Base-by-base conservation (phyloP, 495 filamentous ascomycete genomes). In the Parachaetomium inaequale region DNA sequence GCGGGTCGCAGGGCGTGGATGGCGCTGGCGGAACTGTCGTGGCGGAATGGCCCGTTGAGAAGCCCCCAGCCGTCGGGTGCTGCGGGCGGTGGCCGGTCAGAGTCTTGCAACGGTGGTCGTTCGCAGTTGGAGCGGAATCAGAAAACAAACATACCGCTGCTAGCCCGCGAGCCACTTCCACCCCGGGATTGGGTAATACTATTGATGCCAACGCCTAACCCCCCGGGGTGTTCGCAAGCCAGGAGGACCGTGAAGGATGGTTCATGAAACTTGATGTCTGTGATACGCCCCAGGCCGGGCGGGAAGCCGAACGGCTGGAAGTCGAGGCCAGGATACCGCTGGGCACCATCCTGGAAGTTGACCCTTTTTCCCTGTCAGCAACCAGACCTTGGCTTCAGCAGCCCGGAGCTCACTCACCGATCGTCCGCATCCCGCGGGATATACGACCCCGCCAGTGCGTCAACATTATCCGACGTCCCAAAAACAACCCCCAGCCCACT, bases 181-280 rank as follows among this genome's bases (percentile, higher is more conserved):
- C 17, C 36, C 42, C 19, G 59, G 26, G 7, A 25, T 10, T 29
- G 72, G 66, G 57, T 59, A 34, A 67, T 61, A 5, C 25, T 28
- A n/a, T 23, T 49, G 26, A 75, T 59, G n/a, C 50, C 47, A 5
- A 59, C 28, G 17, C 31, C 15, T n/a, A n/a, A n/a, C 0, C 29
- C 26, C 7, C 38, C n/a, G 0, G 26, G 36, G 15, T 47, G 19
- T 14, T 65, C 21, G 4, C 71, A 69, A 0, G 74, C 67, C 50
- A 74, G 26, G 5, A 79, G 62, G 8, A 78, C 29, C 28, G 28
- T 63, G 31, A 67, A 42, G 6, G 63, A 64, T n/a, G 67, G 58
- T 36, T 62, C 61, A 38, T 72, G 70, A 25, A 72, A 75, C 46
- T 64, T 65, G 54, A 79, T 67, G 21, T 68, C 69, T 1, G 66